Evolutionary conservation across 2,329 filamentous ascomycete species (phyloP).

Genomic region (Pyrenophora graminea): DNA sequence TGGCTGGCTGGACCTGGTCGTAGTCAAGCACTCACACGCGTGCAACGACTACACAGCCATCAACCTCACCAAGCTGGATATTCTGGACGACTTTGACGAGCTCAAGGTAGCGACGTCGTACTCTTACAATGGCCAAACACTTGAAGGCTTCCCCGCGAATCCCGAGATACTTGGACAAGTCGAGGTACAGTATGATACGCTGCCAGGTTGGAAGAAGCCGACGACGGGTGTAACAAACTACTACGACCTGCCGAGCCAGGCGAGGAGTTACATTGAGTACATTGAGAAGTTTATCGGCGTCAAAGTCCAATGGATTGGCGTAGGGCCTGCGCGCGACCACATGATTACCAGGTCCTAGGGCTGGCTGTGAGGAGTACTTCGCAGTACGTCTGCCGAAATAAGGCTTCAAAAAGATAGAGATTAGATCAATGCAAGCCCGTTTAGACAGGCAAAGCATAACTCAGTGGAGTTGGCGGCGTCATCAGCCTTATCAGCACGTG

Average conservation of each 20-base stretch:
- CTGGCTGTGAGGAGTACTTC: background rate
- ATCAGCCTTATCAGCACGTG: slow-evolving; percentile 2
- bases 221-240: slow-evolving; percentile 65
- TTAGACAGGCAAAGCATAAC: background rate
- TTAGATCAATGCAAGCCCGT: slow-evolving; percentile 6
- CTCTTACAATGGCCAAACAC: slow-evolving; percentile 58
- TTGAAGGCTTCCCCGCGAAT: slow-evolving; percentile 69
- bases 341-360: slow-evolving; percentile 60
- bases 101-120: slow-evolving; percentile 78
- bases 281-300: slow-evolving; percentile 70
- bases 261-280: slow-evolving; percentile 67
- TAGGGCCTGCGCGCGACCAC: slow-evolving; percentile 66
- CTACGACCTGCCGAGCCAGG: slow-evolving; percentile 66
- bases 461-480: background rate
- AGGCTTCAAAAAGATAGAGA: slow-evolving; percentile 9
- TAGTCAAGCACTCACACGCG: slow-evolving; percentile 66
- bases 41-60: slow-evolving; percentile 70
- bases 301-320: slow-evolving; percentile 68
- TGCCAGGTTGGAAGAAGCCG: slow-evolving; percentile 70
- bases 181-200: slow-evolving; percentile 69
- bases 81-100: slow-evolving; percentile 73
- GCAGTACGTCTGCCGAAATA: background rate
- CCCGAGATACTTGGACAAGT: slow-evolving; percentile 61
- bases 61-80: slow-evolving; percentile 70
- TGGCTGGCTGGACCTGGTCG: slow-evolving; percentile 70